Percentiles rank a stretch among this genome's conserved stretches.
These are phyloP conservation scores for Kodamaea fungicola DNA, from an alignment of 1,139 yeast genomes.

Conservation along the genomic window DNA sequence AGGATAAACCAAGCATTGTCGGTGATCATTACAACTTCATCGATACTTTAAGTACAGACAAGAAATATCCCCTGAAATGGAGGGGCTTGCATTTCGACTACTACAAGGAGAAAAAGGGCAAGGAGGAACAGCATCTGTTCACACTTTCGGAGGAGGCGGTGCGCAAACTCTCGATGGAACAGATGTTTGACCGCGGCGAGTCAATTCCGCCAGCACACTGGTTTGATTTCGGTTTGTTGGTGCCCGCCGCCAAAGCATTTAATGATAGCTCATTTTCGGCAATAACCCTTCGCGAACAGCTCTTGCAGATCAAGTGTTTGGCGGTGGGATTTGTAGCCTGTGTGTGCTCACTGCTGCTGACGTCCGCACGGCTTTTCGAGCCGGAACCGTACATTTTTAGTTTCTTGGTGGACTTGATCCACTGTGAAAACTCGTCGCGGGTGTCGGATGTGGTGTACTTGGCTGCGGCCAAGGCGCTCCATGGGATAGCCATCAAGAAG, in stretches of 20 bases:
- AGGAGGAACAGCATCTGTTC: slow-evolving; percentile 22
- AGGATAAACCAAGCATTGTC: slow-evolving; percentile 23
- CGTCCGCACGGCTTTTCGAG: slow-evolving; percentile 66
- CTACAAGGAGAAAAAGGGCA: slow-evolving; percentile 23
- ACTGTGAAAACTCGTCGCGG: slow-evolving; percentile 50
- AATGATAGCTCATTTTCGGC: slow-evolving; percentile 54
- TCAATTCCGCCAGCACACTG: slow-evolving; percentile 59
- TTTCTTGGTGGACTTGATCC: slow-evolving; percentile 64
- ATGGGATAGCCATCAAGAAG: slow-evolving; percentile 65
- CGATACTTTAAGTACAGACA: slow-evolving; percentile 48
- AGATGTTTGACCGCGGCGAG: slow-evolving; percentile 60
- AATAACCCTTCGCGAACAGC: slow-evolving; percentile 51
- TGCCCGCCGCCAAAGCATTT: slow-evolving; percentile 71
- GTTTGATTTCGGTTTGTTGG: slow-evolving; percentile 61
- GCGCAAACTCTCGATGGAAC: slow-evolving; percentile 51
- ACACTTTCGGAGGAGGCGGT: slow-evolving; percentile 46
- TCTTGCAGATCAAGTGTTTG: slow-evolving; percentile 62
- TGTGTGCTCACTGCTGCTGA: slow-evolving; percentile 49
- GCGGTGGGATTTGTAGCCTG: slow-evolving; percentile 59
- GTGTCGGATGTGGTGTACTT: slow-evolving; percentile 52
- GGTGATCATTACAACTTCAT: slow-evolving; percentile 53
- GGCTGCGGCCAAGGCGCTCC: slow-evolving; percentile 66
- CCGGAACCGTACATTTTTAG: slow-evolving; percentile 73
- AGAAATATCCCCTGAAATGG: slow-evolving; percentile 57
- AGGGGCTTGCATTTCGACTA: slow-evolving; percentile 53